Conservation (phyloP, 169 alveolate genomes). For the Hepatocystis sp. region DNA sequence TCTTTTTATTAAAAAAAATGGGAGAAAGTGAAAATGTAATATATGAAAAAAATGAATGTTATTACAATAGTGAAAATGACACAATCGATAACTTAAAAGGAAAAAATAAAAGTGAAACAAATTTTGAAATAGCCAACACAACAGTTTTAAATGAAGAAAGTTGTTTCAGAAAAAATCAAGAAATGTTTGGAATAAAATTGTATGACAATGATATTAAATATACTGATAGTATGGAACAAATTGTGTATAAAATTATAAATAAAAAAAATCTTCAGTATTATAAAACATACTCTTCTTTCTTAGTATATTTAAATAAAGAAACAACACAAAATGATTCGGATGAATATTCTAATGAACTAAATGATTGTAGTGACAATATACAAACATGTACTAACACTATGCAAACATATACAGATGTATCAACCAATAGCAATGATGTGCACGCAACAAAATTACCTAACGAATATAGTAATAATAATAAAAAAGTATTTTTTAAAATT, state of each 20-base stretch:
- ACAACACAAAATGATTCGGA: constrained; percentile 1
- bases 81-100: not conserved
- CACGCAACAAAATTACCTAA: too few species aligned
- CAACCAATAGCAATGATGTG: constrained; percentile 9
- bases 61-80: constrained; percentile 9
- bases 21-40: not conserved
- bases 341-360: constrained; percentile 9
- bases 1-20: constrained; percentile 12
- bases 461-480: constrained; percentile 32
- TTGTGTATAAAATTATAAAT: constrained; percentile 38
- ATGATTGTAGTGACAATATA: too few species aligned
- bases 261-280: constrained; percentile 48
- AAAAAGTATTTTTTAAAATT: constrained; percentile 54
- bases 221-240: constrained; percentile 52
- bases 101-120: constrained; percentile 10
- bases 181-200: constrained; percentile 24
- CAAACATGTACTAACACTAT: too few species aligned
- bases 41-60: not conserved
- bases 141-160: constrained; percentile 5
- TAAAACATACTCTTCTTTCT: constrained; percentile 46
- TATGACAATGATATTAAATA: constrained; percentile 55
- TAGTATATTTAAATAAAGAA: constrained; percentile 42
- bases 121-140: not conserved
- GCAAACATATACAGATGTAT: too few species aligned
- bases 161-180: not conserved